phyloP scores from a whole-genome alignment of 257 asterid genomes.

The Nicotiana undulata region DNA sequence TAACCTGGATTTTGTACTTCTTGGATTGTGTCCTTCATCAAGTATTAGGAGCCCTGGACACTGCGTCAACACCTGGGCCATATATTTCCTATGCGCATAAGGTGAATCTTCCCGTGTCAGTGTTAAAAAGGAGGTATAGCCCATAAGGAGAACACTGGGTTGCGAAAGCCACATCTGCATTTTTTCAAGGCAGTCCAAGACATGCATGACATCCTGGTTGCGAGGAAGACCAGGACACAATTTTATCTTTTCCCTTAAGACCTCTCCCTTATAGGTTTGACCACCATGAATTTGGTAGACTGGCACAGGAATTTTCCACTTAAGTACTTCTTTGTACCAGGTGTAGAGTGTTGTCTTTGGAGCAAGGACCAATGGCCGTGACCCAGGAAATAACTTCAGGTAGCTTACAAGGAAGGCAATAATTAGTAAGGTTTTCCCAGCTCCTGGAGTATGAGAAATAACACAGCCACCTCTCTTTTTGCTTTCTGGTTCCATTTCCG shows the following conservation, averaged over 20 bases:
- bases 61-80: conserved; percentile 80
- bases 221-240: conserved; percentile 69
- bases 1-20: conserved; percentile 93
- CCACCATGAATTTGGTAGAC: conserved; percentile 99
- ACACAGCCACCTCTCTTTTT: conserved; percentile 88
- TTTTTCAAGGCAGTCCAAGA: conserved; percentile 87
- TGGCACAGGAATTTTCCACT: conserved; percentile 93
- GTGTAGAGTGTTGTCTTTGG: conserved; percentile 93
- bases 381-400: conserved; percentile 81
- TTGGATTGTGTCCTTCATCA: conserved; percentile 97
- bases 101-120: conserved; percentile 86
- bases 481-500: conserved; percentile 56
- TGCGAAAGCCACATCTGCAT: conserved; percentile 96
- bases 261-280: conserved; percentile 92
- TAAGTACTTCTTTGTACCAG: conserved; percentile 92
- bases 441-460: conserved; percentile 95
- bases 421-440: conserved; percentile 88
- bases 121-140: conserved; percentile 86
- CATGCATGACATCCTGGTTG: conserved; percentile 98
- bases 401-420: conserved; percentile 91
- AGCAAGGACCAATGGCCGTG: conserved; percentile 91
- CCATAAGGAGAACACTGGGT: conserved; percentile 93
- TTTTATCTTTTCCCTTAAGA: conserved; percentile 78
- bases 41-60: conserved; percentile 91
- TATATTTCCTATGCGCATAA: conserved; percentile 90